phyloP scores from a whole-genome alignment of 2,329 filamentous ascomycete genomes.

The Alternaria incomplexa region DNA sequence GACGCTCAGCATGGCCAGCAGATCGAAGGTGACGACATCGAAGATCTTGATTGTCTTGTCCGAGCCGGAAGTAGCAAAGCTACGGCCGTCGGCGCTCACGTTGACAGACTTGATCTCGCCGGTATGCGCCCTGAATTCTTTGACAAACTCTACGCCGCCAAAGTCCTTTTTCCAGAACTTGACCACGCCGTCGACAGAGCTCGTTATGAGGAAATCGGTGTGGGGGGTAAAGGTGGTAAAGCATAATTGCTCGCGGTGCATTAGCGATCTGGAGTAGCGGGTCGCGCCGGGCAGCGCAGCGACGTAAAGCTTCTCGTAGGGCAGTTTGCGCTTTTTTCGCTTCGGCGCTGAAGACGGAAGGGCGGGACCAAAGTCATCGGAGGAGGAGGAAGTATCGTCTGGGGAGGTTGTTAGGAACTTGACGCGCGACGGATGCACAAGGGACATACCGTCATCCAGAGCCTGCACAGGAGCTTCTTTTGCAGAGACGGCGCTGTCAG shows the following conservation, averaged over 20 bases:
- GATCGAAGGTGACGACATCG: conserved; percentile 78
- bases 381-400: conserved; percentile 64
- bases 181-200: conserved; percentile 91
- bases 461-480: conserved; percentile 15
- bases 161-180: conserved; percentile 99
- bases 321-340: conserved; percentile 89
- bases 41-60: conserved; percentile 83
- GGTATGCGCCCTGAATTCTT: conserved; percentile 91
- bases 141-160: conserved; percentile 93
- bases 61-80: conserved; percentile 85
- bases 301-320: conserved; percentile 94
- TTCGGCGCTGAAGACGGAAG: conserved; percentile 80
- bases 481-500: conserved; percentile 14
- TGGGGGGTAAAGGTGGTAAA: conserved; percentile 87
- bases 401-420: not conserved
- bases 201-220: conserved; percentile 95
- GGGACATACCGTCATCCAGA: conserved; percentile 17
- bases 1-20: conserved; percentile 70
- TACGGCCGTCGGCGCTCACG: conserved; percentile 86
- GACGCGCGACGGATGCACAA: conserved; percentile 9
- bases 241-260: conserved; percentile 95
- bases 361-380: conserved; percentile 90
- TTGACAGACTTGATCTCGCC: conserved; percentile 85
- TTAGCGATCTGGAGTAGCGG: conserved; percentile 92
- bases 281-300: conserved; percentile 79